A percentile compares a stretch with the other conserved stretches of the same genome.
phyloP scores from a whole-genome alignment of 2,329 filamentous ascomycete genomes.

The Biscogniauxia sp. region DNA sequence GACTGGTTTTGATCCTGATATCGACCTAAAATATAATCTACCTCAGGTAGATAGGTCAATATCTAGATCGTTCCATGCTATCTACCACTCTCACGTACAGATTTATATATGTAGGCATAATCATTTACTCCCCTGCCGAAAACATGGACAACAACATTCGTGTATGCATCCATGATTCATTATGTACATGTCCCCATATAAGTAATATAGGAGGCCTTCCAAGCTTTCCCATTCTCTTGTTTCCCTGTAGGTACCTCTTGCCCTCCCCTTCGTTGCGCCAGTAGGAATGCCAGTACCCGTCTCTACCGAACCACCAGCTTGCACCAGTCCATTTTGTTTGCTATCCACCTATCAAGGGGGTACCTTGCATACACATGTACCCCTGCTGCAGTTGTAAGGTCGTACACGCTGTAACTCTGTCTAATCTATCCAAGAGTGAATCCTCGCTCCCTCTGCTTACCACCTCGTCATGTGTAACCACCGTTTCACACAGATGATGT shows the following conservation, averaged over 20 bases:
- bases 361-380: constrained; percentile 6
- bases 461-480: neutral
- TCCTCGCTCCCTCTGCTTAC: neutral
- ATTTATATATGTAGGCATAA: neutral
- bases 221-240: neutral
- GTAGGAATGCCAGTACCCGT: constrained; percentile 22
- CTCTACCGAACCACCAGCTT: constrained; percentile 14
- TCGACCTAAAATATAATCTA: no score
- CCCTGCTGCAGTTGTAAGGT: constrained; percentile 8
- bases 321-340: constrained; percentile 21
- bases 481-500: neutral
- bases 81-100: no score
- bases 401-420: constrained; percentile 4
- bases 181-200: neutral
- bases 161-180: neutral
- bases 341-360: constrained; percentile 10
- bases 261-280: neutral
- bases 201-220: neutral
- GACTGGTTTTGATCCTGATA: no score
- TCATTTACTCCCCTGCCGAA: neutral
- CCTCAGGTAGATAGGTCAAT: no score
- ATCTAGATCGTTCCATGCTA: no score
- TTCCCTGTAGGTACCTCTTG: neutral
- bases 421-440: neutral
- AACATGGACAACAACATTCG: neutral